These are phyloP conservation scores for Pseudogymnoascus sp. DNA, from an alignment of 2,329 filamentous ascomycete species.

Conservation along the genomic window DNA sequence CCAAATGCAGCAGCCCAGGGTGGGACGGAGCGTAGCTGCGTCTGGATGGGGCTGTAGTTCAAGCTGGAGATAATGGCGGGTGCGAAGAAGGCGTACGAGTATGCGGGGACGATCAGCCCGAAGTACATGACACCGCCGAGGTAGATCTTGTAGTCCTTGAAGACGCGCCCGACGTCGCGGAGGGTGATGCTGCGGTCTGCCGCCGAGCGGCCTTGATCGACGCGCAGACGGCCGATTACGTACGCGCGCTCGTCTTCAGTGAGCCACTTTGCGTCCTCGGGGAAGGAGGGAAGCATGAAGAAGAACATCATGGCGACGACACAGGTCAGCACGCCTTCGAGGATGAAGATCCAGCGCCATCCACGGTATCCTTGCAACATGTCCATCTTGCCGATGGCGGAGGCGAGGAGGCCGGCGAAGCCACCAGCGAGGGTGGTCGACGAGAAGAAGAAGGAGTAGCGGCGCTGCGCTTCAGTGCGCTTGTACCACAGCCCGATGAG, in stretches of 20 bases:
- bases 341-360: constrained; percentile 79
- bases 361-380: constrained; percentile 56
- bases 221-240: constrained; percentile 55
- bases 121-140: constrained; percentile 75
- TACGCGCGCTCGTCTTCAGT: constrained; percentile 59
- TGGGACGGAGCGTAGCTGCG: constrained; percentile 42
- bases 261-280: constrained; percentile 66
- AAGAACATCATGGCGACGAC: constrained; percentile 53
- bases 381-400: constrained; percentile 84
- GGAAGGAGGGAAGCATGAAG: constrained; percentile 66
- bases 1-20: constrained; percentile 66
- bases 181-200: constrained; percentile 52
- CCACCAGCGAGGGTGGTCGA: constrained; percentile 71
- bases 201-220: constrained; percentile 60
- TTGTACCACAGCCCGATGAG: constrained; percentile 86
- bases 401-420: constrained; percentile 78
- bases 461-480: constrained; percentile 76
- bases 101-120: constrained; percentile 67
- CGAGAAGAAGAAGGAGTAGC: constrained; percentile 90
- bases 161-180: constrained; percentile 44
- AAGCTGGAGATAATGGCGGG: constrained; percentile 63
- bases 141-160: constrained; percentile 67
- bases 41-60: constrained; percentile 47
- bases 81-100: constrained; percentile 70
- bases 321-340: constrained; percentile 60